These are phyloP conservation scores for Saturnispora hagleri DNA, from an alignment of 805 yeast species.

Conservation along the genomic window DNA sequence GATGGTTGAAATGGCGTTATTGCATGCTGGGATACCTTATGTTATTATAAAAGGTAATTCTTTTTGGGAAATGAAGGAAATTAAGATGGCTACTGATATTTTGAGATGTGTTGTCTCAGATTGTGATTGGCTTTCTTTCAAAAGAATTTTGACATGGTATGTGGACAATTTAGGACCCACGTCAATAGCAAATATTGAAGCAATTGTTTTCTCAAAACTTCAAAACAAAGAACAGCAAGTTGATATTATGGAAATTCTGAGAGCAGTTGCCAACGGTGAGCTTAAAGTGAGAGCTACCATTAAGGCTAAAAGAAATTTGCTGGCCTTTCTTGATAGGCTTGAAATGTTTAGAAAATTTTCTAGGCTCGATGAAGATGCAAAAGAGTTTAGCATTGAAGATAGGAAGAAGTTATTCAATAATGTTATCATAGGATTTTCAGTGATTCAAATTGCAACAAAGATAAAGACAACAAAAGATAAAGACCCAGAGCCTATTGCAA, in stretches of 20 bases:
- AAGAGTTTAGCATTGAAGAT: conserved; percentile 3
- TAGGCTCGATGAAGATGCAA: not conserved
- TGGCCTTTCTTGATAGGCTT: conserved; percentile 24
- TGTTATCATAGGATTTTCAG: conserved; percentile 14
- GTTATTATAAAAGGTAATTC: conserved; percentile 61
- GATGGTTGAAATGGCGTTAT: conserved; percentile 54
- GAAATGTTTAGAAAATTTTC: conserved; percentile 13
- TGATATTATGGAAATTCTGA: conserved; percentile 10
- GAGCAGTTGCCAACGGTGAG: conserved; percentile 10
- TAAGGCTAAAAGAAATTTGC: conserved; percentile 20
- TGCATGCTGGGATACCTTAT: conserved; percentile 51
- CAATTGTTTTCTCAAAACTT: conserved; percentile 1
- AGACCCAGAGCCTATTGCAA: conserved; percentile 16
- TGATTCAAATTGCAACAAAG: conserved; percentile 16
- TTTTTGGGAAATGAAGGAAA: conserved; percentile 73
- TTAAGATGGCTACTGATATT: conserved; percentile 51
- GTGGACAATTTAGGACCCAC: conserved; percentile 60
- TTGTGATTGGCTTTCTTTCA: conserved; percentile 50
- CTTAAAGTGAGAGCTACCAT: conserved; percentile 13
- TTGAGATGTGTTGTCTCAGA: conserved; percentile 52
- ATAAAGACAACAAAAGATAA: conserved; percentile 13
- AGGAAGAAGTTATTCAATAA: conserved; percentile 15
- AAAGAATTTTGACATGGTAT: conserved; percentile 51
- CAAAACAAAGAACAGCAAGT: conserved; percentile 5
- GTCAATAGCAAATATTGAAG: conserved; percentile 24